Evolutionary conservation across 2,329 filamentous ascomycete genomes (phyloP).

Genomic region (Fusarium redolens): DNA sequence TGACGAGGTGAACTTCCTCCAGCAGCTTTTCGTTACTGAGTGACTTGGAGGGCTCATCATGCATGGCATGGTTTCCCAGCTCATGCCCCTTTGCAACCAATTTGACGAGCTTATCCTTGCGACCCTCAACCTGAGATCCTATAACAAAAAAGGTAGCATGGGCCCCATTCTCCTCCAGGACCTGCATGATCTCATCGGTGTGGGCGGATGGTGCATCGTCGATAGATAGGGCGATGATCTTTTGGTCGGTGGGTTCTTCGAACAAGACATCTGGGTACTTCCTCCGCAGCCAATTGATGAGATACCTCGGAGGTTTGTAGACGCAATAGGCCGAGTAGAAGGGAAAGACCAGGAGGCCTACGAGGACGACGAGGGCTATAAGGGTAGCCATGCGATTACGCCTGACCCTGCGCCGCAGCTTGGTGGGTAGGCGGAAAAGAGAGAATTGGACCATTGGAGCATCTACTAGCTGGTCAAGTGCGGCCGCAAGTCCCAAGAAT

Average conservation of each 20-base stretch:
- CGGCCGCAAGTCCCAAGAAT: slow-evolving; percentile 38
- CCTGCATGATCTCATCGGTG: slow-evolving; percentile 75
- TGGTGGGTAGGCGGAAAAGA: slow-evolving; percentile 66
- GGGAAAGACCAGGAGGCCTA: slow-evolving; percentile 52
- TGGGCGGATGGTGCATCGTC: slow-evolving; percentile 85
- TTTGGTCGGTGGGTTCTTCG: slow-evolving; percentile 68
- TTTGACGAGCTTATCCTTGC: slow-evolving; percentile 65
- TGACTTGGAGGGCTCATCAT: slow-evolving; percentile 78
- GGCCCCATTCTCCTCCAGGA: slow-evolving; percentile 74
- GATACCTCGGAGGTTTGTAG: slow-evolving; percentile 81
- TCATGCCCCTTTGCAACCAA: slow-evolving; percentile 74
- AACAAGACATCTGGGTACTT: slow-evolving; percentile 85
- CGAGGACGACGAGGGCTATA: slow-evolving; percentile 53
- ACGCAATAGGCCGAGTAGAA: slow-evolving; percentile 70
- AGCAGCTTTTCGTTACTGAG: slow-evolving; percentile 70
- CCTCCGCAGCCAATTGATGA: slow-evolving; percentile 77
- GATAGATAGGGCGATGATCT: slow-evolving; percentile 83
- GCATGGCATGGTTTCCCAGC: slow-evolving; percentile 90
- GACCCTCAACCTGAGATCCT: slow-evolving; percentile 75
- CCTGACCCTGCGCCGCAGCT: slow-evolving; percentile 67
- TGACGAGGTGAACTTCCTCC: slow-evolving; percentile 73
- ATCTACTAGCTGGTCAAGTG: slow-evolving; percentile 28
- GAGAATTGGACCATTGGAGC: slow-evolving; percentile 54
- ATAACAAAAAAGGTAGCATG: slow-evolving; percentile 91
- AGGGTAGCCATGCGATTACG: slow-evolving; percentile 69